These are phyloP conservation scores for Russula sp. DNA, from an alignment of 768 basidiomycete species.

Conservation along the genomic window DNA sequence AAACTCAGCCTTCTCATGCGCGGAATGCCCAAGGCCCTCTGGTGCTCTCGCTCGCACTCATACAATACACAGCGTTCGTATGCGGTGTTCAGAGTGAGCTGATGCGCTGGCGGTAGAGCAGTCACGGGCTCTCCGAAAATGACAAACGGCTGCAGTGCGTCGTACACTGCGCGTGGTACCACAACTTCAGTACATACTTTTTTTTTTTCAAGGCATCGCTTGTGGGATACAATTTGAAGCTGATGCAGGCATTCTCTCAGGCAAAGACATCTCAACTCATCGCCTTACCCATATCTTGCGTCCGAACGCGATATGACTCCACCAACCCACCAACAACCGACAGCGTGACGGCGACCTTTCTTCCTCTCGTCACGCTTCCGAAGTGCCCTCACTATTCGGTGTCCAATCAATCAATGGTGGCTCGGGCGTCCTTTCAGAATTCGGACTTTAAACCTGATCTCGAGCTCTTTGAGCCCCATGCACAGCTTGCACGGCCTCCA, in stretches of 20 bases:
- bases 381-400: slow-evolving; percentile 33
- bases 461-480: too few relatives aligned
- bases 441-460: too few relatives aligned
- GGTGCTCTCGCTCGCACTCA: slow-evolving; percentile 51
- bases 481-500: too few relatives aligned
- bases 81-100: slow-evolving; percentile 61
- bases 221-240: too few relatives aligned
- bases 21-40: slow-evolving; percentile 63
- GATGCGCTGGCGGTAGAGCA: slow-evolving; percentile 49
- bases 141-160: slow-evolving; percentile 74
- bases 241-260: slow-evolving; percentile 26
- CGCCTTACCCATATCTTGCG: slow-evolving; percentile 78
- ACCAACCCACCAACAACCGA: slow-evolving; percentile 71
- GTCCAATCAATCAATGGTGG: slow-evolving; percentile 22
- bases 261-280: slow-evolving; percentile 47
- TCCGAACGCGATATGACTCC: slow-evolving; percentile 61
- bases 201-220: neutral
- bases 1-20: slow-evolving; percentile 70
- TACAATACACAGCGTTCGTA: slow-evolving; percentile 58
- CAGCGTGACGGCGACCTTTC: slow-evolving; percentile 56
- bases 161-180: slow-evolving; percentile 73
- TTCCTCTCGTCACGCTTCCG: slow-evolving; percentile 44
- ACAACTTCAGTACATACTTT: slow-evolving; percentile 55
- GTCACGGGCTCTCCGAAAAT: slow-evolving; percentile 54
- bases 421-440: too few relatives aligned